Percentiles rank a stretch among this genome's conserved stretches.
Conservation (phyloP, 441 rosid species). For the Bruguiera hainesii region DNA sequence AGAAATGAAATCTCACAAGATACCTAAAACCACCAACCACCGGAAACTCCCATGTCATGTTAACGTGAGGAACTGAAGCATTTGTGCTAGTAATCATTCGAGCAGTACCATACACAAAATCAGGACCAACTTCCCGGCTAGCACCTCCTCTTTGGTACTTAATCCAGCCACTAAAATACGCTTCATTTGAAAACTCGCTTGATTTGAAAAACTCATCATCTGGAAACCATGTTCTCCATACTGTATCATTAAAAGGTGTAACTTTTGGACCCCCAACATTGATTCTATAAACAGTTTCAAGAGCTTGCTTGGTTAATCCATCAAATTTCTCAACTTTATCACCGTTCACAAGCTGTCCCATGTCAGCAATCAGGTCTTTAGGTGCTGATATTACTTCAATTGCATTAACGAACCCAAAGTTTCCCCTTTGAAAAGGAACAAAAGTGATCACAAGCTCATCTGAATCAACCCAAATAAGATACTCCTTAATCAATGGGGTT, state of each 20-base stretch:
- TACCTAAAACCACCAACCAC: slow-evolving; percentile 43
- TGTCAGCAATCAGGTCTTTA: slow-evolving; percentile 60
- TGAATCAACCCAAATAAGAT: slow-evolving; percentile 44
- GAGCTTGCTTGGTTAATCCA: slow-evolving; percentile 47
- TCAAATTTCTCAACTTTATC: slow-evolving; percentile 38
- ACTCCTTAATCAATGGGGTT: slow-evolving; percentile 54
- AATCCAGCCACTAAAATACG: slow-evolving; percentile 54
- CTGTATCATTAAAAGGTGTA: slow-evolving; percentile 72
- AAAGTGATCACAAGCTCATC: slow-evolving; percentile 51
- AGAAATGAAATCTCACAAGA: slow-evolving; percentile 74
- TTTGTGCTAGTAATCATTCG: slow-evolving; percentile 47
- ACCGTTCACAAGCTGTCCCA: slow-evolving; percentile 38
- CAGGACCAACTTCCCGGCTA: slow-evolving; percentile 74
- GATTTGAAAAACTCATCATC: slow-evolving; percentile 54
- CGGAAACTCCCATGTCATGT: slow-evolving; percentile 71
- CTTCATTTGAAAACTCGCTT: slow-evolving; percentile 30
- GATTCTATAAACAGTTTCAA: slow-evolving; percentile 51
- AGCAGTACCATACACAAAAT: slow-evolving; percentile 67
- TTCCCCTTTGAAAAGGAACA: slow-evolving; percentile 40
- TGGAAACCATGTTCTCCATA: slow-evolving; percentile 87
- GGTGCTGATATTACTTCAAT: slow-evolving; percentile 91
- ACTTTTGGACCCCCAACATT: slow-evolving; percentile 73
- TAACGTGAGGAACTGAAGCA: slow-evolving; percentile 40
- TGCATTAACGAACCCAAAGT: slow-evolving; percentile 70
- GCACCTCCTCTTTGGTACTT: slow-evolving; percentile 63